Conservation (phyloP, 805 yeast species). For the Nakazawaea anatomiae region DNA sequence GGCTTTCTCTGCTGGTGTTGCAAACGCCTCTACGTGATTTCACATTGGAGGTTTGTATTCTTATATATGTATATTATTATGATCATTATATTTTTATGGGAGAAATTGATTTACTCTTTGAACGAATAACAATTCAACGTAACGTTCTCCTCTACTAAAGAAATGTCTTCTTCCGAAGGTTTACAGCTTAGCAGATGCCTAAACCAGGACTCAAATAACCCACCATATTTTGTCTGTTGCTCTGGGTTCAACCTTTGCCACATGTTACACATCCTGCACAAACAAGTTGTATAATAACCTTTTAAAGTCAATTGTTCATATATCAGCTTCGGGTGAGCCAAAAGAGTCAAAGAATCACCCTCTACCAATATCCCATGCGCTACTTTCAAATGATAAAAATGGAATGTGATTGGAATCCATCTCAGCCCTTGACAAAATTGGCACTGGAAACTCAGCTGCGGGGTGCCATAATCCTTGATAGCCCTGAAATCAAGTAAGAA, state of each 20-base stretch:
- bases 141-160: not conserved
- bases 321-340: slow-evolving; percentile 16
- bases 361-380: slow-evolving; percentile 18
- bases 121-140: not conserved
- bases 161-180: not conserved
- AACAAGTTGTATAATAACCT: slow-evolving; percentile 16
- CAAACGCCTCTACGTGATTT: slow-evolving; percentile 16
- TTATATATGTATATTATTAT: slow-evolving; percentile 1
- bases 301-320: slow-evolving; percentile 13
- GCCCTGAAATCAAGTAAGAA: not conserved
- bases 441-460: slow-evolving; percentile 12
- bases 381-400: slow-evolving; percentile 14
- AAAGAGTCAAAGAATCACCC: slow-evolving; percentile 7
- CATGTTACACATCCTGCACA: slow-evolving; percentile 17
- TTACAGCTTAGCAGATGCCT: slow-evolving; percentile 16
- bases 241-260: slow-evolving; percentile 16
- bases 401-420: slow-evolving; percentile 13
- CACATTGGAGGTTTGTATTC: not conserved
- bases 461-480: not conserved
- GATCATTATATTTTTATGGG: not conserved
- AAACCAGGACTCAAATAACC: slow-evolving; percentile 15
- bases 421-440: slow-evolving; percentile 17
- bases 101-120: too few relatives aligned
- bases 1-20: slow-evolving; percentile 60
- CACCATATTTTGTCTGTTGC: slow-evolving; percentile 8